Base-by-base conservation (phyloP, 108 stramenopile species). In the Skeletonema potamos region DNA sequence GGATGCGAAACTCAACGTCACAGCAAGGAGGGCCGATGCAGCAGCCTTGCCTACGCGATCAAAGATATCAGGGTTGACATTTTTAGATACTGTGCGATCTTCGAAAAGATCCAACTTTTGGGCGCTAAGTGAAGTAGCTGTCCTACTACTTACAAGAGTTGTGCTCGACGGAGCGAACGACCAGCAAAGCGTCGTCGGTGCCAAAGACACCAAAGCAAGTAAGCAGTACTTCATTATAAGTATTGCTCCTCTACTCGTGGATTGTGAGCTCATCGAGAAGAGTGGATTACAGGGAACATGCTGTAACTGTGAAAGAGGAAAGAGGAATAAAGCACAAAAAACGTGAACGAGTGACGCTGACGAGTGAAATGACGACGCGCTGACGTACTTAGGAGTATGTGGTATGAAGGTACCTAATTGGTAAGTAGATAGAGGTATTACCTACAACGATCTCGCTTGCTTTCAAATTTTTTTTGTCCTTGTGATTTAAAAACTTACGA, bases 11-110 rank as follows among this genome's bases (percentile, higher is more conserved):
- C 72, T 60, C 29, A 88, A 68, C 3, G 83, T 62, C 30, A 86
- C 18, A 9, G 88, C 85, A 12, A 89, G 48, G 44, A 86, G 71
- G 24, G 88, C 66, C 28, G 85, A 69, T 27, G 68, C 68, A 11
- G 82, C 41, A 11, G 29, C 62, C 60, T 85, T 85, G 17, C 68
- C 68, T 9, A 72, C 68, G 18, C 62, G 72, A 36, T 75, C 66
- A 22, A 79, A 24, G 18, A 70, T 27, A 26, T 66, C 43, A 27
- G 22, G 11, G 62, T 51, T 54, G 59, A 37, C 26, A 39, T n/a
- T 26, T 27, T 24, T 41, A 1, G 22, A 34, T 28, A 27, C 36
- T n/a, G 39, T 27, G 36, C 65, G 34, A 36, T 74, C 58, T 58
- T 62, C 51, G 59, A 66, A 41, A 27, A 67, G 56, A 32, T 44